phyloP scores from a whole-genome alignment of 2,329 filamentous ascomycete genomes.

The Venturiaceae sp. region DNA sequence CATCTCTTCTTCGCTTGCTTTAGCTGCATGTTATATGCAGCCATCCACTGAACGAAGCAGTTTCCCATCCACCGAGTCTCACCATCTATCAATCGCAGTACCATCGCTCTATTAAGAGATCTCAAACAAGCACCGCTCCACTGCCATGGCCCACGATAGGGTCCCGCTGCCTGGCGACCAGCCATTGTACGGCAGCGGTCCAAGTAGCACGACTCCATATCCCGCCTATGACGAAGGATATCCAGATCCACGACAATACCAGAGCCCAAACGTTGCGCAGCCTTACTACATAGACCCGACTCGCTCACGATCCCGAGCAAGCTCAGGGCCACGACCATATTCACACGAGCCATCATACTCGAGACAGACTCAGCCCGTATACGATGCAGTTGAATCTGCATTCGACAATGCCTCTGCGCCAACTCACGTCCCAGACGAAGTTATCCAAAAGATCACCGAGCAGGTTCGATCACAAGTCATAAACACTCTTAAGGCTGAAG shows the following conservation, averaged over 20 bases:
- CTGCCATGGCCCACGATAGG: conserved; percentile 3
- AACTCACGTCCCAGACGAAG: conserved; percentile 45
- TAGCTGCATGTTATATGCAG: not conserved
- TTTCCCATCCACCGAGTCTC: not conserved
- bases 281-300: conserved; percentile 53
- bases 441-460: conserved; percentile 53
- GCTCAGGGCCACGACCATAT: not conserved
- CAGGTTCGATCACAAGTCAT: conserved; percentile 38
- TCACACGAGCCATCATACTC: not conserved
- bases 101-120: not conserved
- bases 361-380: conserved; percentile 13
- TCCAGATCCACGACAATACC: conserved; percentile 3
- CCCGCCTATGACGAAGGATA: not conserved
- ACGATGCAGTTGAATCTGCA: conserved; percentile 47
- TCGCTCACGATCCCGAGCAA: conserved; percentile 35
- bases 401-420: conserved; percentile 41
- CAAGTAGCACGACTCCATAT: not conserved
- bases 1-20: not conserved
- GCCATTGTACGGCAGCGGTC: not conserved
- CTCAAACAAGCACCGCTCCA: not conserved
- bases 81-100: not conserved
- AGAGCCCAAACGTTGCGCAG: conserved; percentile 36
- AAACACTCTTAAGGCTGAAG: conserved; percentile 31
- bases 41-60: not conserved
- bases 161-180: not conserved